Evolutionary conservation across 116 monocot genomes (phyloP).

Genomic region (Iris pallida): DNA sequence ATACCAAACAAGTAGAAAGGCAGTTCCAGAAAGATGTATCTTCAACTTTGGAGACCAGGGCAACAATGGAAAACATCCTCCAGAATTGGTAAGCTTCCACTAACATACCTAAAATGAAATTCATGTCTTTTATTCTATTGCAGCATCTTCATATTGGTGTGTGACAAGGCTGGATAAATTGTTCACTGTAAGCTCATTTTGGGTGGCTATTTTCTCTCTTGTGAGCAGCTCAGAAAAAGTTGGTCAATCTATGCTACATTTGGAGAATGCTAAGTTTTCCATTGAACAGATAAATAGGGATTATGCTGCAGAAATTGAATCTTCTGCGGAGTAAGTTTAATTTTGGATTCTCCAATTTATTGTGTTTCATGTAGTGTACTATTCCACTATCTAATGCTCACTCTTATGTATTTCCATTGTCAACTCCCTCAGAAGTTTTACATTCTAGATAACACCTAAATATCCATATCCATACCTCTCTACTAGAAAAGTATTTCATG

Average conservation of each 20-base stretch:
- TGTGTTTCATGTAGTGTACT: too few relatives aligned
- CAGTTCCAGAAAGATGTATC: constrained; percentile 35
- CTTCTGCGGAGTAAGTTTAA: constrained; percentile 32
- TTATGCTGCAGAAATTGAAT: constrained; percentile 26
- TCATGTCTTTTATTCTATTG: too few relatives aligned
- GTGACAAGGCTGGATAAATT: too few relatives aligned
- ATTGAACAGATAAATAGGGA: constrained; percentile 33
- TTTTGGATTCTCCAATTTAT: background rate
- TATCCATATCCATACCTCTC: too few relatives aligned
- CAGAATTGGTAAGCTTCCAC: constrained; percentile 34
- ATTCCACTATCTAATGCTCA: too few relatives aligned
- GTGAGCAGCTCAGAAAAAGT: constrained; percentile 44
- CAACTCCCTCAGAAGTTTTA: too few relatives aligned
- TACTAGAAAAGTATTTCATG: too few relatives aligned
- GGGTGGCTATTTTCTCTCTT: constrained; percentile 1
- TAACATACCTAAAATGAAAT: too few relatives aligned
- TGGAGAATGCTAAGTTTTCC: constrained; percentile 29
- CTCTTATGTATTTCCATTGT: too few relatives aligned
- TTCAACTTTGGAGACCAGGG: constrained; percentile 18
- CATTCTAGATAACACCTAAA: too few relatives aligned
- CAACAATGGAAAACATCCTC: constrained; percentile 25
- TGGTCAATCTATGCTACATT: constrained; percentile 35
- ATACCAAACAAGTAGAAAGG: constrained; percentile 28
- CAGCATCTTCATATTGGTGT: too few relatives aligned
- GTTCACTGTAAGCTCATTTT: background rate